phyloP scores from a whole-genome alignment of 2,329 filamentous ascomycete genomes.

The Elsinoe arachidis region DNA sequence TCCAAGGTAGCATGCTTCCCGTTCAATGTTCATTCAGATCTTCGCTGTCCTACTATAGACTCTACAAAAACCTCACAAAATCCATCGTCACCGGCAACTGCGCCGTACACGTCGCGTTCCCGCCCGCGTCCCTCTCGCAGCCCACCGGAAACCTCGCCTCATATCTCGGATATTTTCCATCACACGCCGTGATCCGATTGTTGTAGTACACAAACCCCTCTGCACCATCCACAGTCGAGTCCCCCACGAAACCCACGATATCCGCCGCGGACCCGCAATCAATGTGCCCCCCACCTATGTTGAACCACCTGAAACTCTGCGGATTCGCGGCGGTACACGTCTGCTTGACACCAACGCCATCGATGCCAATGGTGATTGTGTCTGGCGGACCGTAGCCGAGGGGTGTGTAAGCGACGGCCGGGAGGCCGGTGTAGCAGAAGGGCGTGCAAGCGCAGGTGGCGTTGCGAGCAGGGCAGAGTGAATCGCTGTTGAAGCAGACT shows the following conservation, averaged over 20 bases:
- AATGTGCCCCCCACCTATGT: constrained; percentile 3
- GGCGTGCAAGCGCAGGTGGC: constrained; percentile 7
- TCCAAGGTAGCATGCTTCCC: too few relatives aligned
- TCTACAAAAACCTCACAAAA: background rate
- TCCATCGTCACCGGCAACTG: constrained; percentile 4
- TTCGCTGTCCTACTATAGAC: too few relatives aligned
- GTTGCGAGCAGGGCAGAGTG: background rate
- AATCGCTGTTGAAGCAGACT: constrained; percentile 9
- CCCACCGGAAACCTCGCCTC: constrained; percentile 6
- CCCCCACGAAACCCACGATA: constrained; percentile 5
- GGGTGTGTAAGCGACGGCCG: constrained; percentile 4
- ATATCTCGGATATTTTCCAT: constrained; percentile 3
- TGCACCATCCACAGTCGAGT: background rate
- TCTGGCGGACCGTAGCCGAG: constrained; percentile 11
- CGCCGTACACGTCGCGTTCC: constrained; percentile 10
- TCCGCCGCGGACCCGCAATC: constrained; percentile 11
- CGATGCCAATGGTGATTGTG: constrained; percentile 7
- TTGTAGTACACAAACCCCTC: constrained; percentile 8
- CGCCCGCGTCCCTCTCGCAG: background rate
- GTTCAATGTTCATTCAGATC: too few relatives aligned
- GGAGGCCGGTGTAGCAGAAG: constrained; percentile 10
- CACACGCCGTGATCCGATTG: background rate
- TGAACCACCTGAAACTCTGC: background rate
- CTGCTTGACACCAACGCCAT: background rate
- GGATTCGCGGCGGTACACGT: background rate